phyloP scores from a whole-genome alignment of 2,329 filamentous ascomycete species.

The Epichloe bromicola region DNA sequence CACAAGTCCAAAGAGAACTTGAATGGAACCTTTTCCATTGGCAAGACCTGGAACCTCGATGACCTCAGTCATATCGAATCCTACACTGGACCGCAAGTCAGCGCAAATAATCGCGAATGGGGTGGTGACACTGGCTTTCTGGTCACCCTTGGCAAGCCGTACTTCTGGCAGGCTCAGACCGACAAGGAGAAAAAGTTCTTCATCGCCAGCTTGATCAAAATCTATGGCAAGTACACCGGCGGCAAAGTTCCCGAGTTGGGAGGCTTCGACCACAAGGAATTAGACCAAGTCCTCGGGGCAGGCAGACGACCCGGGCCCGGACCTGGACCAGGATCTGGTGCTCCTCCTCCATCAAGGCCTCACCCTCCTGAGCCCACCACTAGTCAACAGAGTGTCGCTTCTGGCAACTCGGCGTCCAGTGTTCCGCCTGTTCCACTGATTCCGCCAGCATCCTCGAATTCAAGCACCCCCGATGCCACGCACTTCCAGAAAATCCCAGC shows the following conservation, averaged over 20 bases:
- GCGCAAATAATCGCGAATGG: constrained; percentile 55
- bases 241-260: constrained; percentile 66
- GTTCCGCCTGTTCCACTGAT: constrained; percentile 6
- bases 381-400: constrained; percentile 10
- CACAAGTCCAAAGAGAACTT: constrained; percentile 95
- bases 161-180: constrained; percentile 91
- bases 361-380: constrained; percentile 14
- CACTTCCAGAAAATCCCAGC: constrained; percentile 18
- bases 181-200: constrained; percentile 98
- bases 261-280: constrained; percentile 71
- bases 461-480: constrained; percentile 12
- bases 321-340: constrained; percentile 12
- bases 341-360: constrained; percentile 11
- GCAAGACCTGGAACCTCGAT: constrained; percentile 95
- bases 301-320: constrained; percentile 26
- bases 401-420: constrained; percentile 7
- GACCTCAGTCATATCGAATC: constrained; percentile 77
- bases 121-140: constrained; percentile 74
- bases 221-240: constrained; percentile 91
- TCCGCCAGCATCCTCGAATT: constrained; percentile 9
- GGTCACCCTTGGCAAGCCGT: constrained; percentile 82
- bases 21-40: constrained; percentile 90
- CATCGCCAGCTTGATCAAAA: constrained; percentile 89
- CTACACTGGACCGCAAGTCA: constrained; percentile 50
- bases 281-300: constrained; percentile 59